Conservation (phyloP, 2,329 filamentous ascomycete genomes). For the Coniochaeta sp. region DNA sequence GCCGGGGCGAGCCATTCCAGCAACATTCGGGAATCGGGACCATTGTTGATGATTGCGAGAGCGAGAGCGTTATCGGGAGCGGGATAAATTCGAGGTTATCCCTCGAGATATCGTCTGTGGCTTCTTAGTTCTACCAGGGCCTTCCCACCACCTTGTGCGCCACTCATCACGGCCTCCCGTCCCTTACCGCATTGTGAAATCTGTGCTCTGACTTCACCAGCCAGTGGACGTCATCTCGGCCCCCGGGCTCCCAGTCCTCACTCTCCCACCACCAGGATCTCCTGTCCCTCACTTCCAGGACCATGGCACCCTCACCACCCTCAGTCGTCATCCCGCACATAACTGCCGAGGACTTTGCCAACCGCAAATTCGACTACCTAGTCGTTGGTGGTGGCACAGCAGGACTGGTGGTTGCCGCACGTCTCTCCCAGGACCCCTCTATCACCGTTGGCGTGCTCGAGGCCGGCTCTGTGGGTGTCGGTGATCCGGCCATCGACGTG, state of each 20-base stretch:
- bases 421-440: constrained; percentile 34
- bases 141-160: not conserved
- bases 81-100: not conserved
- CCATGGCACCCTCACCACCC: not conserved
- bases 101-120: not conserved
- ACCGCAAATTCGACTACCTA: constrained; percentile 19
- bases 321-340: not conserved
- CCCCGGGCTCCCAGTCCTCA: not conserved
- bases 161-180: not conserved
- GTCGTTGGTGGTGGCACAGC: constrained; percentile 48
- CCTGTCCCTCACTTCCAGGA: not conserved
- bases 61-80: not conserved
- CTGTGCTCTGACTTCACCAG: not conserved
- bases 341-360: constrained; percentile 8
- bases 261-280: not conserved
- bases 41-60: not conserved
- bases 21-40: not conserved
- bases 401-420: constrained; percentile 41
- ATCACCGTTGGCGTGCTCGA: constrained; percentile 36
- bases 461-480: constrained; percentile 25
- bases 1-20: not conserved
- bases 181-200: too few species aligned
- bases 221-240: not conserved
- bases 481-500: constrained; percentile 19
- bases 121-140: not conserved